Evolutionary conservation across 306 rosid species (phyloP), one percentile per base, ranked within the genome.

Genomic region (Glycine soja): DNA sequence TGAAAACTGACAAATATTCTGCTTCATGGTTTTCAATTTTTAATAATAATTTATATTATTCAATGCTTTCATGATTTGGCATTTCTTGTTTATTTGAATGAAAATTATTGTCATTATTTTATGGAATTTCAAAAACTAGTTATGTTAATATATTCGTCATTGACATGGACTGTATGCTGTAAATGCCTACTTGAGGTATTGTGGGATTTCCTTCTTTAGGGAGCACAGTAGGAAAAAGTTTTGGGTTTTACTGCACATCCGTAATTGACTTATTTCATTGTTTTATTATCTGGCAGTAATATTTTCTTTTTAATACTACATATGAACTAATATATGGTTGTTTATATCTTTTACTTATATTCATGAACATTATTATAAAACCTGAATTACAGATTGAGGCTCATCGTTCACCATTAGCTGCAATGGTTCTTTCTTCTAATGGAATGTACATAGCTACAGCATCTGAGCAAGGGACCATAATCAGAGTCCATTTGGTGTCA

Each of bases 371-470:
- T 69, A 15, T 34, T 77, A 45, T 68, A 79, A 38, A 51, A 83
- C 67, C 14, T 80, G 79, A 78, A 69, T 71, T 79, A 43, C 93
- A 95, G 98, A 95, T 95, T 69, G 97, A 92, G 46, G 98, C 98
- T 52, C 98, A 95, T 79, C 93, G 86, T 42, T 85, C 97, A 50
- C 97, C 97, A 15, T 87, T 95, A 64, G 91, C 88, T 86, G 97
- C 94, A 62, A 86, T 95, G 87, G 91, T 82, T 53, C 92, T 95
- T 86, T 95, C 97, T 76, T 92, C 95, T 43, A 95, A 86, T 34
- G 98, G 97, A 81, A 87, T 81, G 87, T 95, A 92, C 83, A 79
- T 95, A 75, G 98, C 98, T 80, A 95, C 98, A 78, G 98, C 98
- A 73, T 95, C 98, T 50, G 98, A 95, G 84, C 97, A 92, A 85